Base-by-base conservation (phyloP, 768 basidiomycete species). In the Psilocybe azurescens region DNA sequence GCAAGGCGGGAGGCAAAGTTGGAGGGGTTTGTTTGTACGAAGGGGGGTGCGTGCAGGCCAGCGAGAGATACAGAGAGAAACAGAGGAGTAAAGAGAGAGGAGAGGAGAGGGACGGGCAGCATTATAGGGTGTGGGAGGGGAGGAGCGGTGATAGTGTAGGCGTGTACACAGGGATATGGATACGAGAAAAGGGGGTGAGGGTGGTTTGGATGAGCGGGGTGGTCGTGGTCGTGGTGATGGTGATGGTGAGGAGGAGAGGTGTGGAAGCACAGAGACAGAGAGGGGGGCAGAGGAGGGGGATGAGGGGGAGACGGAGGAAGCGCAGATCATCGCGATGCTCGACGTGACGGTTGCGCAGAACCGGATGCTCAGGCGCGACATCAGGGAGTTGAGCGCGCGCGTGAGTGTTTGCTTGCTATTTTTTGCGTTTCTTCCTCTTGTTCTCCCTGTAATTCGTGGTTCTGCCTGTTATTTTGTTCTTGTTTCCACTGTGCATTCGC, bases 1-100 rank as follows among this genome's bases (percentile, higher is more conserved):
- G 83, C 86, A 0, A 79, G 81, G 5, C 77, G 86, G n/a, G 87
- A 89, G 49, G 80, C 80, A 0, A 84, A 87, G 64, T 74, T 89
- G 5, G 84, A 84, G 65, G 67, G 67, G 2, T 75, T 70, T 58
- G 55, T 65, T 14, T 4, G 33, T 36, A 36, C 11, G 3, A 36
- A 11, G 33, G 33, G 33, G 24, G 24, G 24, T 24, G 24, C 24
- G 24, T 24, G 24, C 24, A 2, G 24, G 24, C 24, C 2, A 24
- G 24, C 24, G 24, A 24, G 24, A 24, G 24, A 24, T 24, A 24
- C 24, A 24, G 24, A 24, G 20, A 20, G 24, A 24, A 24, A 24
- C 24, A 24, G 24, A 24, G 24, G 24, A 24, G 24, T 24, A 2
- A 24, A 2, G 24, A 24, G 24, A 24, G 24, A 24, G 24, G 24